Conservation (phyloP, 1,139 yeast species). For the Blastobotrys apis region DNA sequence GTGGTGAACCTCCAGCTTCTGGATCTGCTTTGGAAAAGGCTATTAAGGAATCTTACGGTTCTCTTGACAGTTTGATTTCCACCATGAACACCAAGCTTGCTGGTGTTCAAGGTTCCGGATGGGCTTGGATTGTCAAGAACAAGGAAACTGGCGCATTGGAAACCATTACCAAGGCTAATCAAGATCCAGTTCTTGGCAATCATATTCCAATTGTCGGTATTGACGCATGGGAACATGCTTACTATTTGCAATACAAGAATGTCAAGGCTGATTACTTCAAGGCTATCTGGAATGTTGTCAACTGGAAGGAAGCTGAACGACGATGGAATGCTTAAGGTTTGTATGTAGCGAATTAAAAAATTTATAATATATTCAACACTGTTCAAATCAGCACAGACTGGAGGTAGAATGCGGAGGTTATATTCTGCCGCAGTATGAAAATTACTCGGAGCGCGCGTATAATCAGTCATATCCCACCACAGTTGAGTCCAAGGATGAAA, state of each 20-base stretch:
- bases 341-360: too few species aligned
- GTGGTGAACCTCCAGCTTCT: slow-evolving; percentile 73
- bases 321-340: too few species aligned
- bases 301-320: slow-evolving; percentile 91
- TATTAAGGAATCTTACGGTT: slow-evolving; percentile 66
- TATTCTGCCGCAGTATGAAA: too few species aligned
- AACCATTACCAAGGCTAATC: slow-evolving; percentile 83
- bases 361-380: too few species aligned
- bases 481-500: too few species aligned
- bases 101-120: slow-evolving; percentile 94
- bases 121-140: slow-evolving; percentile 95
- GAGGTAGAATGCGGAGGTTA: too few species aligned
- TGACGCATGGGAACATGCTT: slow-evolving; percentile 99
- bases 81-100: slow-evolving; percentile 77
- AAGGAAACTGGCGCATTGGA: slow-evolving; percentile 76
- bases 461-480: too few species aligned
- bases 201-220: slow-evolving; percentile 82
- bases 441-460: too few species aligned
- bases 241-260: slow-evolving; percentile 92
- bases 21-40: slow-evolving; percentile 58
- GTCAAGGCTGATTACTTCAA: slow-evolving; percentile 92
- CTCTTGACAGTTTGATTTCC: slow-evolving; percentile 65
- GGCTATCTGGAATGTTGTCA: slow-evolving; percentile 94
- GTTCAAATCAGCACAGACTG: too few species aligned
- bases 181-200: slow-evolving; percentile 78